Percentiles rank a stretch among this genome's conserved stretches.
Conservation (phyloP, 306 rosid species). For the Fragaria vesca region DNA sequence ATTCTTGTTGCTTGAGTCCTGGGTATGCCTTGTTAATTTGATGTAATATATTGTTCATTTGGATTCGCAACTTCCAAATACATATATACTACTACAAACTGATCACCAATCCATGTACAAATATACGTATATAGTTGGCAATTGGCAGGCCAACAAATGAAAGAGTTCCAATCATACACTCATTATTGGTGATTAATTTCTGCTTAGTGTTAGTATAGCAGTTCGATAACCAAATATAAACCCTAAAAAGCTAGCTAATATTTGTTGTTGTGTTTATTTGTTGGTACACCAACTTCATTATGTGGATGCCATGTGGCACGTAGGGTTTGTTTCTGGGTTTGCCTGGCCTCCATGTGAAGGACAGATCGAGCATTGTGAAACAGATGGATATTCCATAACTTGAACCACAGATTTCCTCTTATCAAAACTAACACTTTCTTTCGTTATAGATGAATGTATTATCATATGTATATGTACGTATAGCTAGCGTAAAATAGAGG, state of each 20-base stretch:
- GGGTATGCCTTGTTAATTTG: not conserved
- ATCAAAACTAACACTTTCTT: not conserved
- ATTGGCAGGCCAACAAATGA: not conserved
- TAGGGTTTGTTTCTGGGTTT: slow-evolving; percentile 13
- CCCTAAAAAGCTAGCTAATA: not conserved
- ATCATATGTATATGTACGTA: not conserved
- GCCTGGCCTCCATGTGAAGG: slow-evolving; percentile 12
- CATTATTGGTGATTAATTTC: not conserved
- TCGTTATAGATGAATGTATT: not conserved
- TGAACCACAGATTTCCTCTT: slow-evolving; percentile 4
- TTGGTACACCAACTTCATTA: slow-evolving; percentile 19
- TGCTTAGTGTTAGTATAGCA: not conserved
- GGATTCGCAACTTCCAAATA: not conserved
- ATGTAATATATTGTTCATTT: not conserved
- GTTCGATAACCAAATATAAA: slow-evolving; percentile 18
- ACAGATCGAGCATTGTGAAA: slow-evolving; percentile 5
- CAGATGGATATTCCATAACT: slow-evolving; percentile 8
- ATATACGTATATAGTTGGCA: not conserved
- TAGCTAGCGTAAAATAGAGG: slow-evolving; percentile 15
- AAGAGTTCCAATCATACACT: not conserved
- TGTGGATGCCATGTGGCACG: slow-evolving; percentile 26
- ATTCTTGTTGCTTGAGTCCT: slow-evolving; percentile 30
- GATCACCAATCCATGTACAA: not conserved
- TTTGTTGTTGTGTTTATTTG: not conserved
- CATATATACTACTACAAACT: not conserved